Conservation (phyloP, 139 green algal species). For the Chlamydomonas eustigma region DNA sequence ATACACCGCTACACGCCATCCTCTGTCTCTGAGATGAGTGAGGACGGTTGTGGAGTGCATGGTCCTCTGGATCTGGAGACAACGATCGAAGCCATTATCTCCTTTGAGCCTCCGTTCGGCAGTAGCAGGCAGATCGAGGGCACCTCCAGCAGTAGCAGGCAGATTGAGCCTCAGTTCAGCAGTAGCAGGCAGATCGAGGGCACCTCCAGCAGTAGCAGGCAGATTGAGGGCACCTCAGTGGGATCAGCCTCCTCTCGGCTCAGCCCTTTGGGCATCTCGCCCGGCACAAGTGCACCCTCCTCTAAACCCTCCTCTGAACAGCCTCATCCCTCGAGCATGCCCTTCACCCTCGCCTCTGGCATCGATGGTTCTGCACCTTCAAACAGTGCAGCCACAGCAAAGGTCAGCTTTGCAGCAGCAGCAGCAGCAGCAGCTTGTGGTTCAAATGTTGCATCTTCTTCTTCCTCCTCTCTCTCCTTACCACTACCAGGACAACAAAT, state of each 20-base stretch:
- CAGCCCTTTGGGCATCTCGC: too few species aligned
- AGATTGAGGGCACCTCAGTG: not conserved
- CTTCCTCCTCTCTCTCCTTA: too few species aligned
- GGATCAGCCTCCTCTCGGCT: not conserved
- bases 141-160: not conserved
- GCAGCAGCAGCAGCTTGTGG: too few species aligned
- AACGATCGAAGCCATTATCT: slow-evolving; percentile 29
- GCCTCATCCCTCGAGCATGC: too few species aligned
- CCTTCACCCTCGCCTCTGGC: too few species aligned
- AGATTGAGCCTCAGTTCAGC: not conserved
- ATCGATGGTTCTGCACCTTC: too few species aligned
- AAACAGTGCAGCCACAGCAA: too few species aligned
- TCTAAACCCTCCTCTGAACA: too few species aligned
- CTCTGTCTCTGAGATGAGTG: slow-evolving; percentile 20
- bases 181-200: not conserved
- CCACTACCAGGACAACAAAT: too few species aligned
- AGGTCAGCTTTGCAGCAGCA: too few species aligned
- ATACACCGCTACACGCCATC: not conserved
- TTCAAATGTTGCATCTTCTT: too few species aligned
- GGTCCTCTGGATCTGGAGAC: slow-evolving; percentile 8
- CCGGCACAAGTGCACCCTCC: too few species aligned
- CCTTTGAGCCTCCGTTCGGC: not conserved
- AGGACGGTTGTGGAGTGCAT: slow-evolving; percentile 17
- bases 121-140: not conserved
- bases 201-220: not conserved